Base-by-base conservation (phyloP, 1,284 basidiomycete genomes). In the Cerrena zonata region DNA sequence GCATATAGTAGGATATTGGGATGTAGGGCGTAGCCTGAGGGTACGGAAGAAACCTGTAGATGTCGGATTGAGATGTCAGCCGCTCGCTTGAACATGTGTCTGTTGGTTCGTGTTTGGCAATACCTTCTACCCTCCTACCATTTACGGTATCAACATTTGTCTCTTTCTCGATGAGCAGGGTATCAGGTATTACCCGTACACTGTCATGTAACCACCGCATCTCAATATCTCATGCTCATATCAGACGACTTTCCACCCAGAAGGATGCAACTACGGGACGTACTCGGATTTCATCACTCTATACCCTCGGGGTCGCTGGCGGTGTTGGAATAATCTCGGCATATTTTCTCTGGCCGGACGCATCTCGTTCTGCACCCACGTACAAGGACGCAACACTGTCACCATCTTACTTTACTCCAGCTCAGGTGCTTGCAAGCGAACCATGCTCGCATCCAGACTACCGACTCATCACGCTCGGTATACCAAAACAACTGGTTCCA, bases 391-490 rank as follows among this genome's bases (percentile, higher is more conserved):
- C 58, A 2, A 69, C 75, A 4, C 67, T 89, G 2, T 78, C 79
- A 2, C 75, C 81, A 1, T 68, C 70, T 5, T 75, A 82, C 53
- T 92, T 90, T 62, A 84, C 80, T 0, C 77, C 78, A 15, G 73
- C 80, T 7, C 80, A 74, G 15, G 68, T 92, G n/a, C 65, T 74
- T 23, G 72, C 76, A 0, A 80, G 73, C 42, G 72, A 77, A 54
- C 61, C 65, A 38, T 74, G 76, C 45, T 40, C 48, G 76, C 80
- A 10, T 66, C 76, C 39, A 10, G 58, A 60, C 43, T 63, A 61
- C 12, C 60, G 63, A 15, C 66, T 91, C 3, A 67, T 91, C 23
- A 79, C 79, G 10, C 65, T 92, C 40, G 67, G 71, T 2, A 62
- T 88, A 2, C 78, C 84, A 2, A 68, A 68, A 0, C 64, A 79